A percentile compares a stretch with the other conserved stretches of the same genome.
Evolutionary conservation across 164 flowering plant species (phyloP).

Genomic region (Platanus orientalis): DNA sequence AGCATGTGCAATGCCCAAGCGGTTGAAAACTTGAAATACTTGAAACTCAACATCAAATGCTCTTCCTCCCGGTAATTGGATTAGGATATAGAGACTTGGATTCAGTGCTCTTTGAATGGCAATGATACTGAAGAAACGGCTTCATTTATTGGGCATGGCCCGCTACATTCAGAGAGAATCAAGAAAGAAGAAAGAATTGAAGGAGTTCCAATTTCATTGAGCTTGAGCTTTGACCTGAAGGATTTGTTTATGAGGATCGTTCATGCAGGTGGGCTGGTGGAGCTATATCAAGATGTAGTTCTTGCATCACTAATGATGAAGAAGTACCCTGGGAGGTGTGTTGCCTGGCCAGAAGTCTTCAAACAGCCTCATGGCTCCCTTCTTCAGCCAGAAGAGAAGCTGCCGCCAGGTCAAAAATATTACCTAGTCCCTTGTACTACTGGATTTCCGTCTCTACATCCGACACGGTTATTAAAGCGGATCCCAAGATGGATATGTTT

Average conservation of each 20-base stretch:
- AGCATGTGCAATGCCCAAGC: constrained; percentile 1
- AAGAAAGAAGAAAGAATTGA: constrained; percentile 11
- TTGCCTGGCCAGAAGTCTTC: constrained; percentile 54
- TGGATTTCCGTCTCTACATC: too few species aligned
- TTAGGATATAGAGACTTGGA: neutral
- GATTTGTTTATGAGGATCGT: constrained; percentile 38
- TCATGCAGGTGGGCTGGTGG: constrained; percentile 53
- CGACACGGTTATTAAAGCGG: too few species aligned
- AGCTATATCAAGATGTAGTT: constrained; percentile 35
- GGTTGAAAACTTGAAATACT: constrained; percentile 7
- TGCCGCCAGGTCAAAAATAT: constrained; percentile 50
- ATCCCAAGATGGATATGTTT: too few species aligned
- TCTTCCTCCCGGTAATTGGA: neutral
- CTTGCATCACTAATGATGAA: constrained; percentile 38
- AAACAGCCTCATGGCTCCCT: constrained; percentile 43
- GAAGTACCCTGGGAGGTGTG: constrained; percentile 57
- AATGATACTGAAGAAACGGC: constrained; percentile 31
- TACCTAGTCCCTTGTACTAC: constrained; percentile 42
- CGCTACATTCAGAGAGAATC: constrained; percentile 5
- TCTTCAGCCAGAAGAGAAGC: constrained; percentile 41
- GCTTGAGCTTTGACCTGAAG: constrained; percentile 18
- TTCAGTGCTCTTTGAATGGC: constrained; percentile 2
- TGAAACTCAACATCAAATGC: too few species aligned
- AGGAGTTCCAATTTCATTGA: constrained; percentile 17
- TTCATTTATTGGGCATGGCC: constrained; percentile 6